Conservation (phyloP, 1,284 basidiomycete species). For the Ceratobasidium sp. region DNA sequence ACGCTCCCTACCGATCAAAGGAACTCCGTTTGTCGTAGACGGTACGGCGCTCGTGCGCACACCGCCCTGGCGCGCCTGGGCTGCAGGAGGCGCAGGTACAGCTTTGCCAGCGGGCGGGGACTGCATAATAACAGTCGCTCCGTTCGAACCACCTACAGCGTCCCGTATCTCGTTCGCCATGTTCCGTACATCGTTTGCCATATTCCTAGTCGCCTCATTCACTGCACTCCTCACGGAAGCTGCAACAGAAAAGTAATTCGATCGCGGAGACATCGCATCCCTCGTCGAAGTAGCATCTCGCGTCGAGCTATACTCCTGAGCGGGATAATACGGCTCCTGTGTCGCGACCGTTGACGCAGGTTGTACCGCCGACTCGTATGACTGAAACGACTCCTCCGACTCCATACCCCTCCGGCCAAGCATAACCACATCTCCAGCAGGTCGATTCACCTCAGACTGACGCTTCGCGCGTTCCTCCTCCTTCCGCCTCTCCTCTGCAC, state of each 20-base stretch:
- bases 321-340: background rate
- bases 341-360: conserved; percentile 30
- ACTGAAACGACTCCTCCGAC: conserved; percentile 32
- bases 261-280: conserved; percentile 41
- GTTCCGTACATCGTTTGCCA: conserved; percentile 22
- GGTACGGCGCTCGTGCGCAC: conserved; percentile 18
- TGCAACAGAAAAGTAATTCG: conserved; percentile 42
- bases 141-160: conserved; percentile 6
- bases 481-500: conserved; percentile 13
- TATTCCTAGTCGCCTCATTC: conserved; percentile 7
- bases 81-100: background rate
- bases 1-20: background rate
- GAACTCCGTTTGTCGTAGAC: background rate
- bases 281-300: conserved; percentile 27
- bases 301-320: background rate
- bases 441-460: background rate
- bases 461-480: conserved; percentile 1
- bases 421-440: background rate
- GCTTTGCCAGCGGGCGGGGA: conserved; percentile 11
- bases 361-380: conserved; percentile 32
- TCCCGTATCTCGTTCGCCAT: conserved; percentile 28
- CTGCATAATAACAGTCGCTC: conserved; percentile 26
- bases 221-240: conserved; percentile 28
- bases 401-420: conserved; percentile 19
- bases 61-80: conserved; percentile 7